Evolutionary conservation across 169 alveolate genomes (phyloP).

Genomic region (Amoebophrya sp.): DNA sequence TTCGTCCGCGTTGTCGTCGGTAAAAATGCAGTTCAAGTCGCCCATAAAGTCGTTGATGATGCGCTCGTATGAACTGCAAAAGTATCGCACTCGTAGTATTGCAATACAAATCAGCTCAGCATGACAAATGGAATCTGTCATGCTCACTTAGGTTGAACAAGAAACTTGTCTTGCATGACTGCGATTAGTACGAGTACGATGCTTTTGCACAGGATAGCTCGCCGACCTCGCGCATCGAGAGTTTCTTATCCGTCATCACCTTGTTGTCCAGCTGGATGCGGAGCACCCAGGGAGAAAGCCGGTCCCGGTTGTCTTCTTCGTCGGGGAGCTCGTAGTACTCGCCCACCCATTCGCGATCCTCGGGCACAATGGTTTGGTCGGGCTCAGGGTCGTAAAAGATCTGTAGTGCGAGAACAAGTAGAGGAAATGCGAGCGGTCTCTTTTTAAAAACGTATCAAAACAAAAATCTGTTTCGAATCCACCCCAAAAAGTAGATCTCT

Average conservation of each 20-base stretch:
- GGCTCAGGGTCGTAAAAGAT: constrained; percentile 96
- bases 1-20: constrained; percentile 94
- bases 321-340: constrained; percentile 91
- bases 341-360: constrained; percentile 87
- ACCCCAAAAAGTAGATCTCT: too few relatives aligned
- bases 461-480: too few relatives aligned
- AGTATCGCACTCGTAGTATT: too few relatives aligned
- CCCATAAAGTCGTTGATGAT: constrained; percentile 79
- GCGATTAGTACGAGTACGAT: too few relatives aligned
- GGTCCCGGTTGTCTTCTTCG: constrained; percentile 66
- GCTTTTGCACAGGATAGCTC: too few relatives aligned
- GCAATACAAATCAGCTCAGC: too few relatives aligned
- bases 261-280: constrained; percentile 88
- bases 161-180: too few relatives aligned
- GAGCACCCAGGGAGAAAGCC: constrained; percentile 86
- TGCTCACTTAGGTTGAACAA: too few relatives aligned
- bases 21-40: constrained; percentile 85
- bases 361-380: constrained; percentile 76
- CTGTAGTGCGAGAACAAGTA: constrained; percentile 50
- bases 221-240: constrained; percentile 88
- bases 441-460: too few relatives aligned
- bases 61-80: constrained; percentile 46
- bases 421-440: too few relatives aligned
- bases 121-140: too few relatives aligned
- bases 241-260: constrained; percentile 88